Evolutionary conservation across 2,329 filamentous ascomycete species (phyloP).

Genomic region (Talaromyces sp.): DNA sequence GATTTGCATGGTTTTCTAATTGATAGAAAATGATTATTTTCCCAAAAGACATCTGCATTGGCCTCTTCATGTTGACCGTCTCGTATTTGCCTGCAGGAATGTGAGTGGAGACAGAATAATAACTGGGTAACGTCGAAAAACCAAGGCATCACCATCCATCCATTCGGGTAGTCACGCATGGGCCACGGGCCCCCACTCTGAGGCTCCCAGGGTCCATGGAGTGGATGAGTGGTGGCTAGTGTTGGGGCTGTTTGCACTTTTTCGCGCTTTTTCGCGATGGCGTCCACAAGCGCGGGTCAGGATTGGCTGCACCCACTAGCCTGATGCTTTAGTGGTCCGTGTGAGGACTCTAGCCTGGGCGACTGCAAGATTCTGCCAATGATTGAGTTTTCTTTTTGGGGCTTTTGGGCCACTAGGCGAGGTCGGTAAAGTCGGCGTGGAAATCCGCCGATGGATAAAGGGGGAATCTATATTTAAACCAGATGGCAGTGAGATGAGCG

Average conservation of each 20-base stretch:
- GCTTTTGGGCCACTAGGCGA: background rate
- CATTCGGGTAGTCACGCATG: conserved; percentile 1
- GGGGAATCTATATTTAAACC: conserved; percentile 21
- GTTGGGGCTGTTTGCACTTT: too few relatives aligned
- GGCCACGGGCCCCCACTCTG: background rate
- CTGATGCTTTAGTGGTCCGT: background rate
- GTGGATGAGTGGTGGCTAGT: too few relatives aligned
- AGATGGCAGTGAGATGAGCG: background rate
- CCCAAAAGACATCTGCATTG: too few relatives aligned
- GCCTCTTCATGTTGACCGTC: too few relatives aligned
- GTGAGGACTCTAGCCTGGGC: background rate
- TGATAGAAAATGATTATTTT: too few relatives aligned
- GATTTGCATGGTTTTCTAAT: too few relatives aligned
- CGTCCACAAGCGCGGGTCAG: background rate
- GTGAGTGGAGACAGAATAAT: background rate
- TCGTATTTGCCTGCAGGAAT: background rate
- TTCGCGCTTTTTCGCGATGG: background rate
- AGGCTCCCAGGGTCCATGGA: background rate
- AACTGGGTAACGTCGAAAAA: background rate
- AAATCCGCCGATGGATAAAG: conserved; percentile 2
- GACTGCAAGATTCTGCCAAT: too few relatives aligned
- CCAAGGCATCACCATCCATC: background rate
- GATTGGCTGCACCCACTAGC: background rate
- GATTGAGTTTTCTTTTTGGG: background rate
- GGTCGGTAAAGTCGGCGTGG: conserved; percentile 7